These are phyloP conservation scores for Lasiosphaeria miniovina DNA, from an alignment of 495 filamentous ascomycete species.

Conservation along the genomic window DNA sequence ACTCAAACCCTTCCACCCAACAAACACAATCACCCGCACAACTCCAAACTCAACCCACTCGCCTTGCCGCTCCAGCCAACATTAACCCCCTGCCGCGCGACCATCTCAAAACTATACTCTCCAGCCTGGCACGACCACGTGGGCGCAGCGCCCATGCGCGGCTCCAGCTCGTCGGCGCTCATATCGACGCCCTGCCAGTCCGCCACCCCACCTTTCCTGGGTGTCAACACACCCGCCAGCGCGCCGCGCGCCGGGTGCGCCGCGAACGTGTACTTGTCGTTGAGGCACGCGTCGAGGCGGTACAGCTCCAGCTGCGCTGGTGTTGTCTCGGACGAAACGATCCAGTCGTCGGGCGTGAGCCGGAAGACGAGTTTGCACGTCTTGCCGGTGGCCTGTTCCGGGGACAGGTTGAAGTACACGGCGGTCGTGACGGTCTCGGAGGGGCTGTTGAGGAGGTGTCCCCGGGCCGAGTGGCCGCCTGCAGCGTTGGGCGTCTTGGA, in stretches of 20 bases:
- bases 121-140: not conserved
- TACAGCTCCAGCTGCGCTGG: not conserved
- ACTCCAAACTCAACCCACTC: not conserved
- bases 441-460: not conserved
- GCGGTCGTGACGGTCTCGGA: not conserved
- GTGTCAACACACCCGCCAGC: not conserved
- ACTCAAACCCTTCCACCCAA: no score
- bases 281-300: not conserved
- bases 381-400: not conserved
- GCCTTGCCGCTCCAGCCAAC: not conserved
- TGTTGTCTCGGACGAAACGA: not conserved
- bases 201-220: not conserved
- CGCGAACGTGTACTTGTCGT: not conserved
- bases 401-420: not conserved
- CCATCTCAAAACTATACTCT: not conserved
- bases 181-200: not conserved
- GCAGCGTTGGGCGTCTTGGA: not conserved
- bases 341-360: not conserved
- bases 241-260: not conserved
- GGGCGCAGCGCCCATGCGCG: not conserved
- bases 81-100: not conserved
- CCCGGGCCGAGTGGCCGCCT: not conserved
- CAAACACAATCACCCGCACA: not conserved
- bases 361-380: slow-evolving; percentile 1
- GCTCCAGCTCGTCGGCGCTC: not conserved